A percentile compares a stretch with the other conserved stretches of the same genome.
These are phyloP conservation scores for Viola pubescens DNA, from an alignment of 441 rosid species.

Conservation along the genomic window DNA sequence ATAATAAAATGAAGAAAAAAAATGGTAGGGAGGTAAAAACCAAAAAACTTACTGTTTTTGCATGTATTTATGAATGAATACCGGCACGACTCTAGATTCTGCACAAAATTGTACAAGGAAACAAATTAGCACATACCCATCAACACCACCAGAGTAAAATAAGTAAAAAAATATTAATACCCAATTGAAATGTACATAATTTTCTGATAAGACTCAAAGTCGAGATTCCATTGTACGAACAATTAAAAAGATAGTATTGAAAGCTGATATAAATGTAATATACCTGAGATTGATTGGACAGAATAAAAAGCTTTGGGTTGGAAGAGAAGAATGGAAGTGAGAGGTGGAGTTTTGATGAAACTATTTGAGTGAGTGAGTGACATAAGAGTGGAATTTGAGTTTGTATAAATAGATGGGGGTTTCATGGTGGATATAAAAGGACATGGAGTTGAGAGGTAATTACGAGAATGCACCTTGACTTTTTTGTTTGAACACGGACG, in stretches of 20 bases:
- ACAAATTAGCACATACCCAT: not conserved
- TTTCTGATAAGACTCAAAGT: no score
- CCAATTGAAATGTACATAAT: no score
- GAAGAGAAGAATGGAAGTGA: constrained; percentile 12
- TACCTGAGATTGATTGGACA: no score
- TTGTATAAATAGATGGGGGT: constrained; percentile 43
- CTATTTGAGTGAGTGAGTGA: constrained; percentile 10
- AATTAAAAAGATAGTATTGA: no score
- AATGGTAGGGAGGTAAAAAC: no score
- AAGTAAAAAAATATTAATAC: no score
- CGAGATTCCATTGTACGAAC: no score
- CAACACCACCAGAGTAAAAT: not conserved
- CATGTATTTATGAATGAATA: no score
- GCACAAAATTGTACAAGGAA: constrained; percentile 4
- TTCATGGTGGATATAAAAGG: constrained; percentile 10
- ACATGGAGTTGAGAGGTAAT: constrained; percentile 21
- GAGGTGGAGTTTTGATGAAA: not conserved
- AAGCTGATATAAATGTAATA: no score
- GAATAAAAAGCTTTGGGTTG: constrained; percentile 9
- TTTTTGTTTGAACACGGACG: constrained; percentile 26
- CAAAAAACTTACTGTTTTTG: no score
- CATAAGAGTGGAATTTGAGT: constrained; percentile 18
- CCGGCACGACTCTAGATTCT: no score
- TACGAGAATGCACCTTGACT: constrained; percentile 46
- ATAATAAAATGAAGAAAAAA: no score